Conservation (phyloP, 2,329 filamentous ascomycete species). For the Simplicillium sp. region DNA sequence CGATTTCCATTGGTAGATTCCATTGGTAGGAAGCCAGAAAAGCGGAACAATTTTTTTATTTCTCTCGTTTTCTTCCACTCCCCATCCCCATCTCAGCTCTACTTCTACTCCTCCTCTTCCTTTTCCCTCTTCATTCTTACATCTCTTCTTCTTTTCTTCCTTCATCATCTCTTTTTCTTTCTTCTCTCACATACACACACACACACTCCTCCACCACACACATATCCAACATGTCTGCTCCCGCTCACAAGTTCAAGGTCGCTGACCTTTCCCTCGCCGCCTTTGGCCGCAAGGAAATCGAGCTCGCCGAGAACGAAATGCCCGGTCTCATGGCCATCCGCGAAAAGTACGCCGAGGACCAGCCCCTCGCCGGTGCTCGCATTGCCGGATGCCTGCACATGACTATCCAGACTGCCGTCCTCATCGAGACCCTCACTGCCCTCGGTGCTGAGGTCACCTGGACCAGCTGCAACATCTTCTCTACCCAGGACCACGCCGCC, state of each 20-base stretch:
- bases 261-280: constrained; percentile 95
- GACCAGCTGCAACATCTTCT: constrained; percentile 99
- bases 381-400: constrained; percentile 98
- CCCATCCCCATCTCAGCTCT: constrained; percentile 5
- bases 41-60: constrained; percentile 11
- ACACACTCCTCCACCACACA: constrained; percentile 19
- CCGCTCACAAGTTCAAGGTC: constrained; percentile 94
- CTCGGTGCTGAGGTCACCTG: constrained; percentile 98
- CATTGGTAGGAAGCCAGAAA: not conserved
- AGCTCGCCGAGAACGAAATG: constrained; percentile 95
- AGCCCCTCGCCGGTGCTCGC: constrained; percentile 88
- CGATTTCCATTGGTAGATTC: constrained; percentile 3
- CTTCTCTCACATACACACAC: constrained; percentile 10
- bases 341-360: constrained; percentile 80
- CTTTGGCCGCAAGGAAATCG: constrained; percentile 98
- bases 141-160: constrained; percentile 13
- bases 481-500: constrained; percentile 95
- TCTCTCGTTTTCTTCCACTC: constrained; percentile 19
- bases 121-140: constrained; percentile 13
- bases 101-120: constrained; percentile 12
- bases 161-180: constrained; percentile 12
- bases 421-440: constrained; percentile 92
- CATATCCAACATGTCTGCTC: constrained; percentile 73
- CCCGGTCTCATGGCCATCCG: constrained; percentile 95
- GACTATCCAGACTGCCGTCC: constrained; percentile 99